phyloP scores from a whole-genome alignment of 768 basidiomycete species.

The Kondoa malvinella region DNA sequence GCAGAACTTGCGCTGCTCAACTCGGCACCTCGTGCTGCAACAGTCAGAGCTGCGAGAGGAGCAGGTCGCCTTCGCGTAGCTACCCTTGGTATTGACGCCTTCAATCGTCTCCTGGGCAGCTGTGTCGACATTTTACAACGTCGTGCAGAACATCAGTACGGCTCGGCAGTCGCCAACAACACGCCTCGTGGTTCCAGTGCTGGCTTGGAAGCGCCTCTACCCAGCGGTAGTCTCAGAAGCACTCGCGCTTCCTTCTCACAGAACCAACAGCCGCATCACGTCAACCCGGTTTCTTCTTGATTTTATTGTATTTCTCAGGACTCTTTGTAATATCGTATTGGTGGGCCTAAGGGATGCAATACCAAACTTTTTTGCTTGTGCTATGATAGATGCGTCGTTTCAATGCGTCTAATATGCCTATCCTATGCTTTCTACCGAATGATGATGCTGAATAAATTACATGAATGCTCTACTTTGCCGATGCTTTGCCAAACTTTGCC shows the following conservation, averaged over 20 bases:
- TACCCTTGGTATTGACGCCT: conserved; percentile 77
- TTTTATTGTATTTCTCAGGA: too few relatives aligned
- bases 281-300: not conserved
- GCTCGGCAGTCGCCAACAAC: not conserved
- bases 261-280: not conserved
- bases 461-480: not conserved
- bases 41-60: conserved; percentile 49
- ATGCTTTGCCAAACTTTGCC: not conserved
- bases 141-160: conserved; percentile 25
- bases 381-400: too few relatives aligned
- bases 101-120: conserved; percentile 70
- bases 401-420: not conserved
- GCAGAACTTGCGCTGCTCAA: conserved; percentile 80
- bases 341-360: not conserved
- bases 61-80: conserved; percentile 66
- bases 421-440: not conserved
- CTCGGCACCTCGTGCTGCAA: conserved; percentile 82
- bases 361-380: too few relatives aligned
- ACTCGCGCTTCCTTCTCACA: not conserved
- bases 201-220: not conserved
- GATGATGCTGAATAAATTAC: too few relatives aligned
- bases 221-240: not conserved
- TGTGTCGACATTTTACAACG: conserved; percentile 27
- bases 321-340: too few relatives aligned
- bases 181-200: not conserved